Percentiles rank a stretch among this genome's conserved stretches.
phyloP scores from a whole-genome alignment of 768 basidiomycete genomes.

The Austroboletus eburneus region DNA sequence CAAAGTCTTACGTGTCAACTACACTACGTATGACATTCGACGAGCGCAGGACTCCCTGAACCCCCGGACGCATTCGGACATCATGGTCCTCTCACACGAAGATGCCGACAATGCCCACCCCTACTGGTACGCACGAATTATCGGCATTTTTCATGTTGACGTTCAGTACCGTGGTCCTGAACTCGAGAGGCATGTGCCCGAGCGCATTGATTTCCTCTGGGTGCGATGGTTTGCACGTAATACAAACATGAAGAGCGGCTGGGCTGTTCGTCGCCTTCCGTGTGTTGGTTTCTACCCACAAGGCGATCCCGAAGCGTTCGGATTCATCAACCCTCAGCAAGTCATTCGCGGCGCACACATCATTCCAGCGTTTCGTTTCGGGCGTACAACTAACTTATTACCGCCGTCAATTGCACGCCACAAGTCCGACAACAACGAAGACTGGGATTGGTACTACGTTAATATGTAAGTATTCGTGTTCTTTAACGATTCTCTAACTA shows the following conservation, averaged over 20 bases:
- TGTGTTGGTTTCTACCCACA: not conserved
- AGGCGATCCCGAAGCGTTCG: not conserved
- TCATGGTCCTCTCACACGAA: not conserved
- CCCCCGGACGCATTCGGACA: not conserved
- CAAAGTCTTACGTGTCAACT: not conserved
- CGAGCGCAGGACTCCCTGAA: not conserved
- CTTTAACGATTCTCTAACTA: not conserved
- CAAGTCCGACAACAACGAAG: constrained; percentile 17
- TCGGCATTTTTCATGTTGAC: not conserved
- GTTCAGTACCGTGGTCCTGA: not conserved
- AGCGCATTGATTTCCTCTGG: not conserved
- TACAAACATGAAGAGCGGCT: not conserved
- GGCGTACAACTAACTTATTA: not conserved
- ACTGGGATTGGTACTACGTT: constrained; percentile 33
- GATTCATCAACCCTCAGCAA: not conserved
- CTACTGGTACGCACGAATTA: not conserved
- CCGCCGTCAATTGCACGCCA: constrained; percentile 4
- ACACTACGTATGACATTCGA: constrained; percentile 11
- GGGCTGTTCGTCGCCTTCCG: not conserved
- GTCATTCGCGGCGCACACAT: not conserved
- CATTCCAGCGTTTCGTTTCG: not conserved
- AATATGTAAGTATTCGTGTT: constrained; percentile 26
- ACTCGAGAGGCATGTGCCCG: not conserved
- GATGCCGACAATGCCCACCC: not conserved
- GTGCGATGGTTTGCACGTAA: not conserved